Evolutionary conservation across 192 early-diverging fungal genomes (phyloP), one percentile per base, ranked within the genome.

Genomic region (Helicostylum pulchrum): DNA sequence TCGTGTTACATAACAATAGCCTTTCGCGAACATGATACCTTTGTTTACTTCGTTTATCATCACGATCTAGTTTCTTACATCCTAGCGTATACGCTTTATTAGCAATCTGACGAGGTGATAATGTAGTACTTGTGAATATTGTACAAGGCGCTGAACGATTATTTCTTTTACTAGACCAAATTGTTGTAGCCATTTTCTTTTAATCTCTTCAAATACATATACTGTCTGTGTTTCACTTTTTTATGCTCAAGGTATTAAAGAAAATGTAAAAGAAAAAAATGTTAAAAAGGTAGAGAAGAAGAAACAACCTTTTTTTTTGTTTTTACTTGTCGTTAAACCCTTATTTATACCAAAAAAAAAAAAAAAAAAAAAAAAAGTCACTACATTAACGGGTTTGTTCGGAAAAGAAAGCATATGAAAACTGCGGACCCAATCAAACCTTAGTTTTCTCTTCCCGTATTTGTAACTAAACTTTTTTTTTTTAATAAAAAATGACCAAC

Each of bases 51-150:
- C 61, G 47, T 49, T 30, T 52, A 39, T 69, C 67, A 51, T 69
- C 67, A 57, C 67, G 61, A 54, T 69, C 67, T 30, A 69, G 46
- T 19, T 69, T 69, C 15, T 69, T 69, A 47, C 54, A 63, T 9
- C 56, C 67, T 32, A 69, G 32, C 2, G 32, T 63, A 39, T 63
- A 45, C 5, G 67, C 61, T 58, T 61, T 61, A 31, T 34, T 69
- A 45, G 67, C 67, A 32, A 69, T 54, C 31, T 69, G 67, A 6
- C 67, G 61, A 32, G 67, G 67, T 14, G 67, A 69, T 21, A 63
- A 26, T 36, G 55, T 17, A 3, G 32, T 55, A 20, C 46, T 49
- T 23, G 45, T 32, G 19, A 62, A 62, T 2, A 62, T 42, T 39
- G 61, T 62, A 39, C 47, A 32, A 19, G 61, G 61, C 17, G 61